Evolutionary conservation across 2,329 filamentous ascomycete genomes (phyloP), one percentile per base, ranked within the genome.

Genomic region (Pseudogymnoascus sp.): DNA sequence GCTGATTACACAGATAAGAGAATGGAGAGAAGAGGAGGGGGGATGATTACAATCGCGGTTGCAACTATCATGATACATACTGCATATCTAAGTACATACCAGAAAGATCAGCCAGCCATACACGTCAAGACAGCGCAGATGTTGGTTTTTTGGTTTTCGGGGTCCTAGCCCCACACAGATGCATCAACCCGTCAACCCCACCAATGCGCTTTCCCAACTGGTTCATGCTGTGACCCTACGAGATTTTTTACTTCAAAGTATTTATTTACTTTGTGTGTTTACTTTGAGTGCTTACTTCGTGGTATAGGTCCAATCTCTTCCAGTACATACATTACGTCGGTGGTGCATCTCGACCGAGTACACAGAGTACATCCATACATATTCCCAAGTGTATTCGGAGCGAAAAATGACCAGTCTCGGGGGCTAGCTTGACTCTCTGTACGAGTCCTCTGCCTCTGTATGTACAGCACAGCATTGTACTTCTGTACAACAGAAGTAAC

Each of bases 1-100:
- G 51, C 51, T 57, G 51, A 57, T 57, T 34, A 57, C 51, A 57
- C 51, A 57, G 51, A 57, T 57, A 57, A 57, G 51, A 31, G 16
- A 16, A 57, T 14, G 16, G 5, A 14, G 16, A 18, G 5, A 57
- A 12, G n/a, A 21, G 3, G 51, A 7, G n/a, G 11, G 2, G 29
- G 8, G 51, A 34, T 34, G 10, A 21, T 57, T 34, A 5, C 5
- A 57, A n/a, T 36, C 10, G 26, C 51, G 29, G 29, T 14, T 34
- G 51, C 29, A 57, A 26, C n/a, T 57, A 57, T 57, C 45, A 21
- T n/a, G 29, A 34, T 18, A 57, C 47, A 8, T 34, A 8, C 42
- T 57, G 29, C 51, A 57, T 57, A 36, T 57, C 16, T 16, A 29
- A 34, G 51, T 57, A 16, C 51, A 57, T 57, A 34, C 51, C 29